Evolutionary conservation across 179 eudicot species (phyloP).

Genomic region (Beta macrorhiza): DNA sequence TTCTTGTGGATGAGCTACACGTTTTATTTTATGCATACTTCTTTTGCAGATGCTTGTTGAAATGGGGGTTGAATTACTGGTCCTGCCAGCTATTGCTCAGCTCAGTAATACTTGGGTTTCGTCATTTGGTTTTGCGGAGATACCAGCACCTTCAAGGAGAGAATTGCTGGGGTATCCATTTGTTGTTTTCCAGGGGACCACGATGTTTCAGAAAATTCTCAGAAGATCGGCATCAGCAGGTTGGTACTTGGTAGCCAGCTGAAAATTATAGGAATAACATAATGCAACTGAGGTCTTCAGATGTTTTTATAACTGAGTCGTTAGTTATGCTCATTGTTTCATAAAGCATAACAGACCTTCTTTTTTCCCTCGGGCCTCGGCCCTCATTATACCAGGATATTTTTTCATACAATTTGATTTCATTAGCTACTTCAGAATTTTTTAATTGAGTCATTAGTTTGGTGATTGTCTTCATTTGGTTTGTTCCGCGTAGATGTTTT

Average conservation of each 20-base stretch:
- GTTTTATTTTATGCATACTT: neutral
- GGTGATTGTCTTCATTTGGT: neutral
- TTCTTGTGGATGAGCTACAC: too few species aligned
- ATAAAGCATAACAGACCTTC: neutral
- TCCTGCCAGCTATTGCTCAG: constrained; percentile 51
- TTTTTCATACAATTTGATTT: neutral
- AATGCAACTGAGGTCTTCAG: neutral
- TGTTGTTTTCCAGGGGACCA: constrained; percentile 44
- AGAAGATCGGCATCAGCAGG: constrained; percentile 29
- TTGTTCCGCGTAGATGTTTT: constrained; percentile 24
- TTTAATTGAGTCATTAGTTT: neutral
- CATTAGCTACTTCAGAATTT: too few species aligned
- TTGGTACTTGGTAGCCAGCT: constrained; percentile 18
- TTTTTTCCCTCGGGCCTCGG: neutral
- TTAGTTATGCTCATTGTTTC: constrained; percentile 6
- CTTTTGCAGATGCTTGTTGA: constrained; percentile 47
- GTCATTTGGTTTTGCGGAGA: constrained; percentile 44
- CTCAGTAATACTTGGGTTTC: constrained; percentile 47
- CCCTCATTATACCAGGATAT: neutral
- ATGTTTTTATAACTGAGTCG: constrained; percentile 5
- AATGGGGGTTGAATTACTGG: constrained; percentile 46
- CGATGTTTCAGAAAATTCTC: constrained; percentile 41
- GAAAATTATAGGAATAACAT: neutral
- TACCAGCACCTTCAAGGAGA: constrained; percentile 33
- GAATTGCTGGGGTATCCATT: constrained; percentile 47